Percentiles rank a stretch among this genome's conserved stretches.
These are phyloP conservation scores for Limnanthes douglasii DNA, from an alignment of 345 rosid genomes.

Conservation along the genomic window DNA sequence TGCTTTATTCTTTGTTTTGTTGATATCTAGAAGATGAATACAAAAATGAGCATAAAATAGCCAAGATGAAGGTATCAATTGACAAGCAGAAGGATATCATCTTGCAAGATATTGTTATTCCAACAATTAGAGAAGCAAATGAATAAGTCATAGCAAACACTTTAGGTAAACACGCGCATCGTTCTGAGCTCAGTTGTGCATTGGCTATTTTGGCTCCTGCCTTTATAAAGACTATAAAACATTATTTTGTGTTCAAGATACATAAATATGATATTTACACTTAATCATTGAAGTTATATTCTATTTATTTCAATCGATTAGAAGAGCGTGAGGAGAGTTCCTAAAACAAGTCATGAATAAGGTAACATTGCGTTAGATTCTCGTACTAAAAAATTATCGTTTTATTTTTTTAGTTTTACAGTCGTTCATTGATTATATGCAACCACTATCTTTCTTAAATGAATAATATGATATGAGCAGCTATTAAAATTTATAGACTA, in stretches of 20 bases:
- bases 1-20: constrained; percentile 3
- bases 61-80: constrained; percentile 59
- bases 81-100: constrained; percentile 55
- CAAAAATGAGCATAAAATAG: constrained; percentile 79
- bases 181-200: constrained; percentile 95
- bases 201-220: constrained; percentile 94
- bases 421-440: too few species aligned
- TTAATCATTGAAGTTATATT: too few species aligned
- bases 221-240: constrained; percentile 38
- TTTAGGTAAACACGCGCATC: constrained; percentile 83
- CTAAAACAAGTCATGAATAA: constrained; percentile 75
- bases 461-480: too few species aligned
- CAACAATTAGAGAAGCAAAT: constrained; percentile 60
- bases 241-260: constrained; percentile 2
- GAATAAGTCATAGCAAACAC: constrained; percentile 75
- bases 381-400: too few species aligned
- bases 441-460: too few species aligned
- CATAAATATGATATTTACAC: not conserved
- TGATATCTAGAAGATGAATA: constrained; percentile 61
- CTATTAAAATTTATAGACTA: too few species aligned
- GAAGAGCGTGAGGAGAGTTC: constrained; percentile 94
- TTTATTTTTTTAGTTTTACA: too few species aligned
- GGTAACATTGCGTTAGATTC: too few species aligned
- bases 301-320: constrained; percentile 51
- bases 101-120: constrained; percentile 55